Evolutionary conservation across 257 asterid species (phyloP), one percentile per base, ranked within the genome.

Genomic region (Craterostigma plantagineum): DNA sequence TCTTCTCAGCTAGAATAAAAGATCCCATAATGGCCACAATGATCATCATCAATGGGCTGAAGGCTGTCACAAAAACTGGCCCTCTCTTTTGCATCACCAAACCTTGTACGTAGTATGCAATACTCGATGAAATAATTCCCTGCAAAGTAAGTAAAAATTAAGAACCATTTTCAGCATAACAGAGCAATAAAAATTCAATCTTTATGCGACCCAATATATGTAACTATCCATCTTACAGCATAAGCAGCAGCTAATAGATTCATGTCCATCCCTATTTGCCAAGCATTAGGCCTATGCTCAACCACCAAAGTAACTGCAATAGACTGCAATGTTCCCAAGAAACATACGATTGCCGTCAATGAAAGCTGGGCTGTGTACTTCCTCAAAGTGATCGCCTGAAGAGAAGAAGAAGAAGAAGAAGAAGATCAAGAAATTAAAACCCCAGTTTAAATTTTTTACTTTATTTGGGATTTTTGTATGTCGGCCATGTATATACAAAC

Each of bases 31-130:
- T 63, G 4, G 96, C 91, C 7, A 85, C 92, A 34, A 85, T 69
- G 58, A 85, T 77, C 91, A 81, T 85, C 94, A 85, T 85, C 59
- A 85, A 57, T 4, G 94, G 92, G 48, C 92, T 85, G 53, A 85
- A 85, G 38, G 96, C 86, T 4, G 96, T 85, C 0, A 67, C 96
- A 33, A 85, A 81, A 3, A 81, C 92, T 0, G 92, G 96, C 34
- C 94, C 94, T 49, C 75, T 60, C 46, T 77, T 81, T 41, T 77
- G 65, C 96, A 85, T 77, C 13, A 85, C 92, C 0, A 70, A 58
- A 1, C 94, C 94, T 63, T 85, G 94, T 8, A 85, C 96, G 59
- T 85, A 85, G 65, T 85, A 81, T 35, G 94, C 91, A 38, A 85
- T 73, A 49, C 96, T 66, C 12, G 96, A 85, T 35, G 96, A 75